Percentiles rank a stretch among this genome's conserved stretches.
Conservation (phyloP, 2,329 filamentous ascomycete species). For the Ophiostoma fasciatum region DNA sequence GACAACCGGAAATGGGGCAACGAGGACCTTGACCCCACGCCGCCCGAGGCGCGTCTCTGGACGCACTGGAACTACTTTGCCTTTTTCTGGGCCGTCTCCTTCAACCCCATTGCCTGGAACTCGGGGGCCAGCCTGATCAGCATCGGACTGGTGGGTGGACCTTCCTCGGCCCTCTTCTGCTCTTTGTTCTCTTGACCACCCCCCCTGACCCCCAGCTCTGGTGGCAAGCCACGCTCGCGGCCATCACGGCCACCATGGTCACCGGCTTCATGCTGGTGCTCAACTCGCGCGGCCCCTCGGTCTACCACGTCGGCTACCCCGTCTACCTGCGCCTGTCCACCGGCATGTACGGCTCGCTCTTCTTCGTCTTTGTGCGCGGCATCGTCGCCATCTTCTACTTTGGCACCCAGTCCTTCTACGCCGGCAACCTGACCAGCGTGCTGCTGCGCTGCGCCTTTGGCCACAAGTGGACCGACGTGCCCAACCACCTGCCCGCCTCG, state of each 20-base stretch:
- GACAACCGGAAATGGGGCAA: conserved; percentile 5
- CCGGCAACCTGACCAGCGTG: conserved; percentile 7
- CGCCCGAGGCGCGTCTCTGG: conserved; percentile 5
- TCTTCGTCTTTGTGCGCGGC: conserved; percentile 9
- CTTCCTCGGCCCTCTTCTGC: too few species aligned
- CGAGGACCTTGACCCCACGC: conserved; percentile 5
- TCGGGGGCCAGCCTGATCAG: conserved; percentile 5
- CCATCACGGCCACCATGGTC: conserved; percentile 2
- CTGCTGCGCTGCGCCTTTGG: conserved; percentile 10
- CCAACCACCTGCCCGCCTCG: conserved; percentile 19
- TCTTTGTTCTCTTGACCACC: background rate
- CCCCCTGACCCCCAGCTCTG: conserved; percentile 3
- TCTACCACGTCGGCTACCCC: conserved; percentile 10
- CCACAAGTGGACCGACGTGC: conserved; percentile 8
- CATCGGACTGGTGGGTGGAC: conserved; percentile 4
- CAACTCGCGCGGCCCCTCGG: conserved; percentile 7
- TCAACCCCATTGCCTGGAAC: conserved; percentile 9
- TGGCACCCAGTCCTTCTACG: conserved; percentile 10
- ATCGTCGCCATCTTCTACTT: conserved; percentile 12
- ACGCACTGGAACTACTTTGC: conserved; percentile 8
- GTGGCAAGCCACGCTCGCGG: conserved; percentile 7
- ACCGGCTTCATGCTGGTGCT: conserved; percentile 6
- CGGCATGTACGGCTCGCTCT: conserved; percentile 10
- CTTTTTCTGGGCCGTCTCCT: conserved; percentile 9
- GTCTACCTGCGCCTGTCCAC: conserved; percentile 4